Base-by-base conservation (phyloP, 2,329 filamentous ascomycete species). In the Nothophaeocryptopus gaeumannii region DNA sequence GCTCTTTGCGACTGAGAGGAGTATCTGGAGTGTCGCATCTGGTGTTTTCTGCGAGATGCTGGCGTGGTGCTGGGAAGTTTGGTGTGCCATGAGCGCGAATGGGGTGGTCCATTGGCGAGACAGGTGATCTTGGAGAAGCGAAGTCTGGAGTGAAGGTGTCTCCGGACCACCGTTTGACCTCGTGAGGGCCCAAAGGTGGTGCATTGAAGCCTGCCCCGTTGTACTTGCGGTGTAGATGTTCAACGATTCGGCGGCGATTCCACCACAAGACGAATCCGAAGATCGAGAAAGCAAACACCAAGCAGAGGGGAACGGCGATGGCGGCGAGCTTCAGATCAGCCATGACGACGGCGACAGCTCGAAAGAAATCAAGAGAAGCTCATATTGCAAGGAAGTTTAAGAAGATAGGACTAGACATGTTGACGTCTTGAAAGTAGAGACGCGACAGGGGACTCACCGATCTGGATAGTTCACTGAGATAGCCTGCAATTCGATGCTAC, bases 11-110 rank as follows among this genome's bases (percentile, higher is more conserved):
- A 35, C 50, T 47, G 12, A 43, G 37, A 11, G 50, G 40, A 30
- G 50, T 47, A 13, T 52, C 45, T 12, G 50, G 45, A 11, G 45
- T 52, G 14, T 33, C 20, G n/a, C 50, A 39, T 11, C 50, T 39
- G 29, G 39, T 9, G 16, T 33, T 51, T 7, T 44, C 39, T 5
- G 31, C 15, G 12, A 47, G 30, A 5, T 47, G 39, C 7, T 47
- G 44, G 11, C 34, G 35, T 9, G 34, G 49, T 9, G 38, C 39
- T 5, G 43, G 39, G 35, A 47, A 40, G 16, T 48, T 47, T 8
- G 44, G 13, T 3, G 39, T 51, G 16, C 30, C 39, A 4, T 34
- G 20, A 10, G 38, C n/a, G 11, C 49, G 45, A n/a, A 26, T 33
- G n/a, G 43, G 29, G 16, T 48, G 29, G 16, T 48, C 36, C 10